Percentiles rank a stretch among this genome's conserved stretches.
Evolutionary conservation across 352 stramenopile genomes (phyloP).

Genomic region (Thraustochytrium striatum): DNA sequence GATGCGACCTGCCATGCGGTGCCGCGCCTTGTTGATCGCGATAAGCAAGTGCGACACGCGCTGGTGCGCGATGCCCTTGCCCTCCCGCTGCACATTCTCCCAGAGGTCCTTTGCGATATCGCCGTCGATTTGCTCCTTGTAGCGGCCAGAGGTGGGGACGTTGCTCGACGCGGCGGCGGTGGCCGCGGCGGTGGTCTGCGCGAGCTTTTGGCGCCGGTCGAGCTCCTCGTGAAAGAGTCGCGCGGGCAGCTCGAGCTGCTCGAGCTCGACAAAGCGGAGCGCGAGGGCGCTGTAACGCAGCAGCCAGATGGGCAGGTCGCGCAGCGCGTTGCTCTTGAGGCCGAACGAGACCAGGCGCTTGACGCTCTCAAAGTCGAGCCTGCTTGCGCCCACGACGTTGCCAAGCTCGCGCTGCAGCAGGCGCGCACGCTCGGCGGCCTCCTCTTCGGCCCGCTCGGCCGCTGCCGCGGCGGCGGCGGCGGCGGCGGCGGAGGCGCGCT

Average conservation of each 20-base stretch:
- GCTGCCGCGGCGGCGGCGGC: neutral
- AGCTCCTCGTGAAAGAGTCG: constrained; percentile 42
- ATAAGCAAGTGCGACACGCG: constrained; percentile 41
- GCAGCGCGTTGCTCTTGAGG: constrained; percentile 21
- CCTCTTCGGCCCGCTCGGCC: neutral
- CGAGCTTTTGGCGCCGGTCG: constrained; percentile 11
- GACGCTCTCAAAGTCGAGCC: constrained; percentile 24
- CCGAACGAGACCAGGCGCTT: constrained; percentile 27
- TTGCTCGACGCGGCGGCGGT: neutral
- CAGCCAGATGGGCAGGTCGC: constrained; percentile 16
- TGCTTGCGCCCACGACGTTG: neutral
- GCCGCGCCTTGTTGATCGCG: constrained; percentile 38
- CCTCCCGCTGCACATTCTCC: neutral
- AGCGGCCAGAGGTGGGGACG: neutral
- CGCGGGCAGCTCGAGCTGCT: constrained; percentile 40
- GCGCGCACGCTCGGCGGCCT: neutral
- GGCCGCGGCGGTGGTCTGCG: neutral
- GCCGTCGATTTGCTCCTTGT: neutral
- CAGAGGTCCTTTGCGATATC: constrained; percentile 12
- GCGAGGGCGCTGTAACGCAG: constrained; percentile 26
- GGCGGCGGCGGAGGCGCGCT: neutral
- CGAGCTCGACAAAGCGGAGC: constrained; percentile 44
- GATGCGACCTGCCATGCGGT: constrained; percentile 28
- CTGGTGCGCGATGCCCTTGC: constrained; percentile 41
- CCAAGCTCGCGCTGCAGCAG: neutral